A percentile compares a stretch with the other conserved stretches of the same genome.
These are phyloP conservation scores for Calocera cornea DNA, from an alignment of 768 basidiomycete species.

Conservation along the genomic window DNA sequence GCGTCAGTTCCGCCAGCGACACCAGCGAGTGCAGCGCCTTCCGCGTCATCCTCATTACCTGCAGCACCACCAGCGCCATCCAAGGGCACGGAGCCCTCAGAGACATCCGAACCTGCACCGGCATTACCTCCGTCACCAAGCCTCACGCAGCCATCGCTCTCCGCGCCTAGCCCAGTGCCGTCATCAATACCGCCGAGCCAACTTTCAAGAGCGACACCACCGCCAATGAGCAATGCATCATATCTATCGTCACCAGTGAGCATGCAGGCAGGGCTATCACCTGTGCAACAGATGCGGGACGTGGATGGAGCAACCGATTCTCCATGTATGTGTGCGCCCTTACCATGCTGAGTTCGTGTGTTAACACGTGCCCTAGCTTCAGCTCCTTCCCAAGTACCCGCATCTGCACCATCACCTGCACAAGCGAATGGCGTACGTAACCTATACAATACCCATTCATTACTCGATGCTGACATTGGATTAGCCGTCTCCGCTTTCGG, in stretches of 20 bases:
- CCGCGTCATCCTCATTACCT: constrained; percentile 26
- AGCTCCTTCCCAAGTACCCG: constrained; percentile 1
- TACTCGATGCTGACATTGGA: not conserved
- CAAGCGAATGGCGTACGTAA: not conserved
- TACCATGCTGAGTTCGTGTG: not conserved
- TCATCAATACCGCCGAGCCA: constrained; percentile 41
- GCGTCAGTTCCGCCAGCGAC: constrained; percentile 33
- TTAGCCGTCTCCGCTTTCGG: not conserved
- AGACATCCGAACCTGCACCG: constrained; percentile 28
- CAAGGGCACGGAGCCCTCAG: constrained; percentile 23
- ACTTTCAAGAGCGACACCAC: constrained; percentile 13
- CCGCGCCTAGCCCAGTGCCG: constrained; percentile 51
- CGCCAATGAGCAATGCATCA: constrained; percentile 6
- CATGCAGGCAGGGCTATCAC: not conserved
- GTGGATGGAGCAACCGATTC: not conserved
- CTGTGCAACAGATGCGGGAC: constrained; percentile 2
- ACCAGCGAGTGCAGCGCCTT: constrained; percentile 5
- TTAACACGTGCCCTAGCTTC: not conserved
- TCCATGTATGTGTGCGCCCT: not conserved
- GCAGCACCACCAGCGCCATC: constrained; percentile 21
- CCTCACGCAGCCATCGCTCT: constrained; percentile 69
- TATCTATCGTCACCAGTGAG: constrained; percentile 1
- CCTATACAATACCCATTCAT: not conserved
- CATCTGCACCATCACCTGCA: not conserved
- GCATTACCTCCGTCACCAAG: constrained; percentile 58